Evolutionary conservation across 306 rosid species (phyloP), one percentile per base, ranked within the genome.

Genomic region (Trifolium subterraneum): DNA sequence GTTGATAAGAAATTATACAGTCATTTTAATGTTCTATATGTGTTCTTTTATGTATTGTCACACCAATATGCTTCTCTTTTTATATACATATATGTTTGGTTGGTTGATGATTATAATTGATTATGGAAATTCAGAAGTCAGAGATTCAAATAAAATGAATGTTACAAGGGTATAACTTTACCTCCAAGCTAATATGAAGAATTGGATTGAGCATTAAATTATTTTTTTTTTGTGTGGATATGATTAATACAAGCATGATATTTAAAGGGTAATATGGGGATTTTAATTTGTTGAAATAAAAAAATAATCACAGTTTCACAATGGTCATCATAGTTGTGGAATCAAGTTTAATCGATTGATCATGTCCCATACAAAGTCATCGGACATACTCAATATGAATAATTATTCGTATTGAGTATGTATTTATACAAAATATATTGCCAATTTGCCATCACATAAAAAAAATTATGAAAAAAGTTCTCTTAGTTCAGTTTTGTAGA

Each of bases 31-130:
- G 68, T 59, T 68, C 44, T 4, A n/a, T 6, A 20, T 72, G 63
- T 72, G 56, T n/a, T 33, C 2, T 69, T 68, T 45, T 31, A 41
- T 62, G 87, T 59, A 38, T 44, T 81, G 89, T 86, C 87, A 76
- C 78, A 75, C 83, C 85, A 61, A 12, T 64, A 60, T 61, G 19
- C 47, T 64, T 38, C 27, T 2, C 10, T 18, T 31, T 36, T 64
- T 41, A 41, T 13, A 36, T 36, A 36, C 33, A 11, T 6, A 2
- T 22, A 31, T 73, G 59, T 36, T 45, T 25, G 36, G 25, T 29
- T 35, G 56, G 73, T 70, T 29, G 56, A 52, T 27, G 67, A 36
- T 73, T 58, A 19, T 52, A 52, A 35, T 39, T 77, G 62, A 59
- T 50, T 25, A 72, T 67, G 50, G 68, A 78, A 68, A 77, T 23